A percentile compares a stretch with the other conserved stretches of the same genome.
Evolutionary conservation across 2,329 filamentous ascomycete species (phyloP).

Genomic region (Lojkania enalia): DNA sequence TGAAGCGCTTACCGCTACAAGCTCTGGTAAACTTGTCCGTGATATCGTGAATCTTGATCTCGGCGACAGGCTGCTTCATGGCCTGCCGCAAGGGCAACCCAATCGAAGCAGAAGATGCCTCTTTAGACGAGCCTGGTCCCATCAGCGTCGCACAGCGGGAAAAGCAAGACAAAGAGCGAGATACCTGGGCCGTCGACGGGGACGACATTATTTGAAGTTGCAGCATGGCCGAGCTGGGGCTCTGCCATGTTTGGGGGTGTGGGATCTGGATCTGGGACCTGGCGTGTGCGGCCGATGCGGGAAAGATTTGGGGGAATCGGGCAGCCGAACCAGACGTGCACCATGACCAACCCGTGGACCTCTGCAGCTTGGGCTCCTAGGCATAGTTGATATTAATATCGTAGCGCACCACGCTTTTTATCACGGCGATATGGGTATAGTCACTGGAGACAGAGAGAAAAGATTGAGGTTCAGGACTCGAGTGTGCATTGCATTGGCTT

Average conservation of each 20-base stretch:
- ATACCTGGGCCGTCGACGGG: conserved; percentile 23
- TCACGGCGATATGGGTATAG: neutral
- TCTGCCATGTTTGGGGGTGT: conserved; percentile 41
- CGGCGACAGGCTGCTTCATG: conserved; percentile 24
- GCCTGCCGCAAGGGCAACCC: conserved; percentile 38
- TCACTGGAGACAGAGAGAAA: no score
- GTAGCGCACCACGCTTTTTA: no score
- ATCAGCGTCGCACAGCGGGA: no score
- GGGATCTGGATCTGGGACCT: no score
- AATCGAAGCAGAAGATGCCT: conserved; percentile 20
- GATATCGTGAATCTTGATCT: conserved; percentile 55
- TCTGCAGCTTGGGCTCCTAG: no score
- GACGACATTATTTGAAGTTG: conserved; percentile 14
- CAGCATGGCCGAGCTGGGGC: conserved; percentile 28
- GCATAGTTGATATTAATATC: no score
- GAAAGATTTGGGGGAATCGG: conserved; percentile 23
- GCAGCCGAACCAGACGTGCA: neutral
- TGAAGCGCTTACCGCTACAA: conserved; percentile 53
- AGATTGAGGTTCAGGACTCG: no score
- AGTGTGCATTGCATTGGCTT: conserved; percentile 29
- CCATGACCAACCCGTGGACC: no score
- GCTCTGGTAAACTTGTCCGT: conserved; percentile 59
- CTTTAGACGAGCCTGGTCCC: conserved; percentile 23
- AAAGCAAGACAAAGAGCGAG: conserved; percentile 2
- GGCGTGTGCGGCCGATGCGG: conserved; percentile 36